These are phyloP conservation scores for Phytophthora tentaculata DNA, from an alignment of 352 stramenopile genomes.

Conservation along the genomic window DNA sequence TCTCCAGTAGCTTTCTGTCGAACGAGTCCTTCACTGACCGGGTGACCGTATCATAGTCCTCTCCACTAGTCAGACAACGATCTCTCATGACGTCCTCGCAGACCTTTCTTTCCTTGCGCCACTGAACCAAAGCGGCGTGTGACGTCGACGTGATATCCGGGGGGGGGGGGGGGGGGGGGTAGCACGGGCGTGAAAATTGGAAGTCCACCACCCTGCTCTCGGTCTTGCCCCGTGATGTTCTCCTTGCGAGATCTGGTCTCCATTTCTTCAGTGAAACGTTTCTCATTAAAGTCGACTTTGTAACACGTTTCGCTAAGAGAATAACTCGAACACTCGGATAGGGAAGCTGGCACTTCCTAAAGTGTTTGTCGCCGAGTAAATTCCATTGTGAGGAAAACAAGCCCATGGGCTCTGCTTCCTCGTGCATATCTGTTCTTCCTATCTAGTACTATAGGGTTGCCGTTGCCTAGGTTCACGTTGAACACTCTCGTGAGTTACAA, in stretches of 20 bases:
- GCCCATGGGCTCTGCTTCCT: too few relatives aligned
- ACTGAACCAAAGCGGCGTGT: slow-evolving; percentile 9
- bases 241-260: not conserved
- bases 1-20: slow-evolving; percentile 10
- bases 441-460: too few relatives aligned
- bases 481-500: too few relatives aligned
- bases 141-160: slow-evolving; percentile 12
- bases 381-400: slow-evolving; percentile 7
- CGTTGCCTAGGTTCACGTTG: too few relatives aligned
- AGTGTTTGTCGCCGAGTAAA: slow-evolving; percentile 15
- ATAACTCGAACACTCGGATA: not conserved
- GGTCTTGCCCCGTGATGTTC: not conserved
- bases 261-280: slow-evolving; percentile 11
- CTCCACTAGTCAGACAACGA: not conserved
- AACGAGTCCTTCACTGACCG: slow-evolving; percentile 4
- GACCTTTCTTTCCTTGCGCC: slow-evolving; percentile 4
- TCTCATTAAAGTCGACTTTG: slow-evolving; percentile 24
- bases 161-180: too few relatives aligned
- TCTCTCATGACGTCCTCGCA: slow-evolving; percentile 14
- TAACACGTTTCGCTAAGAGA: slow-evolving; percentile 13
- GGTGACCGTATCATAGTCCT: not conserved
- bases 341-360: slow-evolving; percentile 18
- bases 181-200: slow-evolving; percentile 13
- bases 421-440: too few relatives aligned
- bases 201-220: not conserved